Base-by-base conservation (phyloP, 2,329 filamentous ascomycete species). In the Hypoxylon sp. region DNA sequence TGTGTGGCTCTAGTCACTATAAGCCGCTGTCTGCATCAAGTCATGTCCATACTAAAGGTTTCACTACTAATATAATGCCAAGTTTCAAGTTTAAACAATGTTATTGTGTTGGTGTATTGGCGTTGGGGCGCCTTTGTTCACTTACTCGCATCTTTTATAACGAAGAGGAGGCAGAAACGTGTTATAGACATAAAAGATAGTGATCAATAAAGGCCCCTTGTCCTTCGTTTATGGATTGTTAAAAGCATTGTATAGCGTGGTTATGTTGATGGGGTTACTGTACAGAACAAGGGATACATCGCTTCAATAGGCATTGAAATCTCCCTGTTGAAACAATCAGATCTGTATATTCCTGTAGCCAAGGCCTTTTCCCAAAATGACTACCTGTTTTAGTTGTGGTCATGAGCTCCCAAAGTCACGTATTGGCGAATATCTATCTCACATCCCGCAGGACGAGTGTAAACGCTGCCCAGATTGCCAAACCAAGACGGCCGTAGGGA, bases 401-500 rank as follows among this genome's bases (percentile, higher is more conserved):
- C 67, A 70, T 21, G 19, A 19, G 21, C 52, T 70, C 31, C 60
- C 60, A 19, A 67, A 60, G 17, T 67, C 64, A 1, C 67, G 67
- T 11, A 37, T 70, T 21, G 67, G 67, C 8, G 57, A 29, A 1
- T 62, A 65, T 15, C 64, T 70, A 5, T 48, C 64, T 37, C 46
- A 67, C 19, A 50, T 67, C n/a, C 64, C 67, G 7, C 56, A 32
- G 19, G 67, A 64, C 19, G 46, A 13, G 4, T 29, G 44, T 8
- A 64, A 48, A 2, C 64, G 60, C 13, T 70, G 67, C 35, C 67
- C 64, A 2, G 56, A 67, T 5, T 70, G 67, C 31, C 67, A 67
- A 42, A 62, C 56, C 3, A 57, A 48, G 13, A 48, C 56, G 0
- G 52, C 57, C 3, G 8, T 6, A 2, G 64, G 64, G 2, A 37